Evolutionary conservation across 73 alveolate genomes (phyloP).

Genomic region (Paramecium sexaurelia): DNA sequence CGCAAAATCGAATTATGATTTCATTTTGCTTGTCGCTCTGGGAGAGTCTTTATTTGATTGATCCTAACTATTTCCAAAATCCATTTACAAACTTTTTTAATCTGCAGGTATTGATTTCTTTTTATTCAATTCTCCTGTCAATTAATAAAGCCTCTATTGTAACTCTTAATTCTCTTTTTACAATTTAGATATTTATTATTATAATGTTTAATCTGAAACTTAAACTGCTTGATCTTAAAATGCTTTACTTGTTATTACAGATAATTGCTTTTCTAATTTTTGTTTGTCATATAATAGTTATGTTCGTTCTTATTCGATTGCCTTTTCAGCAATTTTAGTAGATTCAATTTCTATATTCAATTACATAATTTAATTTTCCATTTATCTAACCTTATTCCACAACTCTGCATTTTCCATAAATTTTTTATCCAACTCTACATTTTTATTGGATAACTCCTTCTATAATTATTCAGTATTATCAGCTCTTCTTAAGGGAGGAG

Average conservation of each 20-base stretch:
- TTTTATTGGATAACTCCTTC: not conserved
- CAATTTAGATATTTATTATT: not conserved
- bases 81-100: not conserved
- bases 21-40: not conserved
- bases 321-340: not conserved
- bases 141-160: not conserved
- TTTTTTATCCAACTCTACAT: not conserved
- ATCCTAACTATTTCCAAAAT: not conserved
- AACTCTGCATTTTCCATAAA: not conserved
- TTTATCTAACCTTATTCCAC: not conserved
- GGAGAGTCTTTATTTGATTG: not conserved
- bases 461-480: not conserved
- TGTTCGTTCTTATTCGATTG: not conserved
- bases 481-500: not conserved
- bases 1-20: not conserved
- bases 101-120: not conserved
- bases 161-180: constrained; percentile 21
- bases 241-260: not conserved
- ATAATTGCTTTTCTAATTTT: not conserved
- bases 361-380: not conserved
- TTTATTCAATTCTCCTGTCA: not conserved
- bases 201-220: not conserved
- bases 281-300: constrained; percentile 25
- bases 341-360: not conserved
- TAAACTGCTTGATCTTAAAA: not conserved